Evolutionary conservation across 1,139 yeast genomes (phyloP), one percentile per base, ranked within the genome.

Genomic region (Yamadazyma aaseri): DNA sequence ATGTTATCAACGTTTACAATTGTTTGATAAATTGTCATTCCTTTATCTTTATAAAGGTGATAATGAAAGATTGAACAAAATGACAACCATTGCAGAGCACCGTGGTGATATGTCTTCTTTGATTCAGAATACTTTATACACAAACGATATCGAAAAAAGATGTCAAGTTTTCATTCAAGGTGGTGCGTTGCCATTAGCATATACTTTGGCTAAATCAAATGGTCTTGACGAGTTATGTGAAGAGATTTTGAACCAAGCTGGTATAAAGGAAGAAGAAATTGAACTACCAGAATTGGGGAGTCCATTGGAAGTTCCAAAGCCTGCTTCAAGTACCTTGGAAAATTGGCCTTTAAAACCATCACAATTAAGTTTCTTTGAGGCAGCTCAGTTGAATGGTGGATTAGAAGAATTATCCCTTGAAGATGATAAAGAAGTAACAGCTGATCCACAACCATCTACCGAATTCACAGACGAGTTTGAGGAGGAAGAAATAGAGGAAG

Each of bases 141-240:
- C 77, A 50, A 81, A 84, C 51, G 85, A 89, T 42, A 71, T 81
- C 24, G 81, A 82, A 53, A 79, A 82, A 56, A 81, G 97, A 58
- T 78, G 92, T 31, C 74, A 78, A 49, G 76, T 85, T 20, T 80
- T 85, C 52, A 75, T 83, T 35, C 79, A 83, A 48, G 79, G 85
- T 38, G 97, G 97, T 17, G 73, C 90, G 65, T 65, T 76, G 36
- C 92, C 98, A 6, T 75, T 94, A 51, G 98, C 98, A 1, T 94
- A 89, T 58, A 86, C 97, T 17, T 75, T 90, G 44, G 97, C 98
- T 17, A 86, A 86, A 59, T 72, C 94, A 22, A 85, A 83, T 49
- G 97, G 96, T 5, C 74, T 89, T 45, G 76, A 71, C 26, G 90
- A 80, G 26, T 66, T 82, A 39, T 96, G 96, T 18, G 73, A 76